Evolutionary conservation across 352 stramenopile species (phyloP).

Genomic region (Detonula confervacea): DNA sequence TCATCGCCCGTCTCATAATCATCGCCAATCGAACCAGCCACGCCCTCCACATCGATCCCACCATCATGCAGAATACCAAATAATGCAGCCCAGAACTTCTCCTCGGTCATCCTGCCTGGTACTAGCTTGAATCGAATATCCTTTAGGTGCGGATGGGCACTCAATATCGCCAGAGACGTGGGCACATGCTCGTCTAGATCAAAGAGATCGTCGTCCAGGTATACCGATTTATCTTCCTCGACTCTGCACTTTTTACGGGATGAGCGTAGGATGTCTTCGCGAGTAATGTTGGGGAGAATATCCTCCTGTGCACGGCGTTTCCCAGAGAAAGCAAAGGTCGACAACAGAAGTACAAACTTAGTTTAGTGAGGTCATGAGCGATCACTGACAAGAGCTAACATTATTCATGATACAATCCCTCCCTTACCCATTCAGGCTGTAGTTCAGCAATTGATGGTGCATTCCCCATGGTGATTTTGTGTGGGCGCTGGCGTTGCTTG

Average conservation of each 20-base stretch:
- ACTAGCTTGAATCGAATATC: slow-evolving; percentile 66
- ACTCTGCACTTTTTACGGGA: slow-evolving; percentile 16
- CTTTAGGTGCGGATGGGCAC: slow-evolving; percentile 39
- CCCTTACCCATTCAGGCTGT: slow-evolving; percentile 11
- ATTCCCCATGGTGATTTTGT: background rate
- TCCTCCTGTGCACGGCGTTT: slow-evolving; percentile 11
- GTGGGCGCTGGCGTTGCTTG: too few species aligned
- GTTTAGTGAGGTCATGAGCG: too few species aligned
- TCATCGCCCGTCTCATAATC: slow-evolving; percentile 24
- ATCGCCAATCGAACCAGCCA: slow-evolving; percentile 10
- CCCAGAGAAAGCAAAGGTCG: background rate
- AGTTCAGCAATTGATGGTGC: slow-evolving; percentile 1
- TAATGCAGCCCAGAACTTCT: slow-evolving; percentile 61
- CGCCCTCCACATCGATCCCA: slow-evolving; percentile 37
- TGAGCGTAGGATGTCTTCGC: slow-evolving; percentile 32
- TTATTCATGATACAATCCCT: too few species aligned
- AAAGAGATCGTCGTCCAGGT: slow-evolving; percentile 39
- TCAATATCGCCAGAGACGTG: slow-evolving; percentile 39
- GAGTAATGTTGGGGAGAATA: slow-evolving; percentile 33
- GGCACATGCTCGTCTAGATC: slow-evolving; percentile 50
- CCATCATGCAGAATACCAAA: slow-evolving; percentile 61
- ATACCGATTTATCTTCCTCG: slow-evolving; percentile 20
- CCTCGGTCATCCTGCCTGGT: slow-evolving; percentile 58
- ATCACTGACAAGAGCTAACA: too few species aligned
- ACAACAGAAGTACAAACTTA: too few species aligned